A percentile compares a stretch with the other conserved stretches of the same genome.
Conservation (phyloP, 495 filamentous ascomycete species). For the Neurospora africana region DNA sequence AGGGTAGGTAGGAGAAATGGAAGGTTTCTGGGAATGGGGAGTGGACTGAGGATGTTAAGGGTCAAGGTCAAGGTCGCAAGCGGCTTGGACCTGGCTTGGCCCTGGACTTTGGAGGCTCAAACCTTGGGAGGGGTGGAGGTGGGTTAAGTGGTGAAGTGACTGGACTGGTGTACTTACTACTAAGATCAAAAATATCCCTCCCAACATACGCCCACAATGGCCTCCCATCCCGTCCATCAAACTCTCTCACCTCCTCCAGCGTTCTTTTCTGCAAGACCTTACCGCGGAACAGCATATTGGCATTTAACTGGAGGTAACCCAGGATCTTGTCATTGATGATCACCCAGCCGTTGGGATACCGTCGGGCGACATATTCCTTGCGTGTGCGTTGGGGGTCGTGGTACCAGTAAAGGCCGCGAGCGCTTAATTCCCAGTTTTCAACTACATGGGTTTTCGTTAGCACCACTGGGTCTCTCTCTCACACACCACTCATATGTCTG, state of each 20-base stretch:
- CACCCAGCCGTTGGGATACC: background rate
- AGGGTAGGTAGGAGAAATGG: background rate
- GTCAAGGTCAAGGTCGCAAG: background rate
- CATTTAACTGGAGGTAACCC: background rate
- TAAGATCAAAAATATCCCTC: background rate
- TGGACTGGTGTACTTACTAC: background rate
- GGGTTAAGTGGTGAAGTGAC: background rate
- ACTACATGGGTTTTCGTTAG: background rate
- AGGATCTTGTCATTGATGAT: background rate
- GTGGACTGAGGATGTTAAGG: background rate
- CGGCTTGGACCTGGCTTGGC: background rate
- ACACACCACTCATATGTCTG: background rate
- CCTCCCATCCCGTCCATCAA: background rate
- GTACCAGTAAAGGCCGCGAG: background rate
- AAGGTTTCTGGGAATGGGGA: background rate
- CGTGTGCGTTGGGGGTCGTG: background rate
- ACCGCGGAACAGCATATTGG: background rate
- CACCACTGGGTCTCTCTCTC: background rate
- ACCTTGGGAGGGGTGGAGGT: background rate
- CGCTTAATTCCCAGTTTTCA: background rate
- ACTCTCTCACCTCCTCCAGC: background rate
- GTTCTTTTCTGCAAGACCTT: background rate
- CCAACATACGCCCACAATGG: background rate
- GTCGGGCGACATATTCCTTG: background rate
- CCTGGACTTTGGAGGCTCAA: no score